Evolutionary conservation across 805 yeast genomes (phyloP).

Genomic region (Metschnikowia amazonensis): DNA sequence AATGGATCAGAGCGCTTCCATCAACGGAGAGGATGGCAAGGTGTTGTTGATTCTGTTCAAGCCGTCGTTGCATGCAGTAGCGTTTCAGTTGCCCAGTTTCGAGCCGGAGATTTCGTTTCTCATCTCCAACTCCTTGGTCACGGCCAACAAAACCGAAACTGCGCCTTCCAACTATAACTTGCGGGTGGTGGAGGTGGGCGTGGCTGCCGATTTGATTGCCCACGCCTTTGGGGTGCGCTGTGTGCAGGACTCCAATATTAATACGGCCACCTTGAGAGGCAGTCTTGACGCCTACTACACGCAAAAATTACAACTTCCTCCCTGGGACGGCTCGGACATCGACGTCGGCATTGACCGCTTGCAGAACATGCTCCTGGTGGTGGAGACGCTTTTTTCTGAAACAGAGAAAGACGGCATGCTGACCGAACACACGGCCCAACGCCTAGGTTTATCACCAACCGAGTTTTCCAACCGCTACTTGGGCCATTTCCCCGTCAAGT

Average conservation of each 20-base stretch:
- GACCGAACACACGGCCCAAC: conserved; percentile 43
- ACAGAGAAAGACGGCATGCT: conserved; percentile 46
- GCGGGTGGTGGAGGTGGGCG: conserved; percentile 67
- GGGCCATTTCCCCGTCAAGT: conserved; percentile 52
- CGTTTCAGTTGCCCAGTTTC: conserved; percentile 50
- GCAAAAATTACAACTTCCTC: conserved; percentile 23
- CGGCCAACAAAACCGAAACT: conserved; percentile 63
- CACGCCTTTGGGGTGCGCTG: conserved; percentile 40
- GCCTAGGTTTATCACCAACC: conserved; percentile 39
- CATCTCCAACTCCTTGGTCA: conserved; percentile 59
- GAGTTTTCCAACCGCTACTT: conserved; percentile 38
- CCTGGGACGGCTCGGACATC: conserved; percentile 47
- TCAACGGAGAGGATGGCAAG: conserved; percentile 57
- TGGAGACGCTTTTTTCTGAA: conserved; percentile 38
- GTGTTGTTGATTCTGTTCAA: conserved; percentile 58
- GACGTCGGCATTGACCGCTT: conserved; percentile 41
- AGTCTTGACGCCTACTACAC: conserved; percentile 50
- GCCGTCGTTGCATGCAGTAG: conserved; percentile 53
- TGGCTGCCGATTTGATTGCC: conserved; percentile 62
- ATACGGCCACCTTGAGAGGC: conserved; percentile 61
- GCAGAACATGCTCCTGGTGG: conserved; percentile 36
- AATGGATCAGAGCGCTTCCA: conserved; percentile 72
- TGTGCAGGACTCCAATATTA: conserved; percentile 47
- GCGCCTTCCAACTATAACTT: conserved; percentile 68
- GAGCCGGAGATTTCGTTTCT: conserved; percentile 48